Conservation (phyloP, 768 basidiomycete genomes). For the Obba rivulosa region DNA sequence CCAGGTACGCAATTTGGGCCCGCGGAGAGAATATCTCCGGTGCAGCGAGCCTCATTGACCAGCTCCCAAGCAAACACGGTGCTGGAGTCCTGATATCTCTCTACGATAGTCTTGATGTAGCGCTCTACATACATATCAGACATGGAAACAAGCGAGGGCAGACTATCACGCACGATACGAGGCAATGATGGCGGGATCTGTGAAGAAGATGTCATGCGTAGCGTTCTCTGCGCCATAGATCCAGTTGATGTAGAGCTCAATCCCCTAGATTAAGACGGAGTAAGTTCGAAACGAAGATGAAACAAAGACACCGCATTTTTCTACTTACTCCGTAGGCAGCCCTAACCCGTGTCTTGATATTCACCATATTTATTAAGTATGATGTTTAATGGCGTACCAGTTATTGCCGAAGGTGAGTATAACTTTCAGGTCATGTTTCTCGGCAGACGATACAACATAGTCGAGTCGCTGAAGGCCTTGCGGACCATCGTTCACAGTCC, state of each 20-base stretch:
- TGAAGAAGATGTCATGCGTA: constrained; percentile 28
- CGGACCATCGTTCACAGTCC: constrained; percentile 45
- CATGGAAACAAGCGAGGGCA: neutral
- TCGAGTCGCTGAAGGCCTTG: constrained; percentile 52
- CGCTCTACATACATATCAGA: constrained; percentile 13
- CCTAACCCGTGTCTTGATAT: constrained; percentile 34
- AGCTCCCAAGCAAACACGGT: constrained; percentile 32
- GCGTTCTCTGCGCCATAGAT: constrained; percentile 14
- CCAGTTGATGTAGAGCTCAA: constrained; percentile 27
- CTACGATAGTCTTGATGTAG: constrained; percentile 26
- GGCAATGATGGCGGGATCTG: constrained; percentile 20
- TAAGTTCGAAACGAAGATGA: neutral
- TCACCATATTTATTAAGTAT: neutral
- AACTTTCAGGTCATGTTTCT: constrained; percentile 44
- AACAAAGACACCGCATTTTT: neutral
- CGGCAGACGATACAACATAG: constrained; percentile 43
- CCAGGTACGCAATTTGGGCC: constrained; percentile 45
- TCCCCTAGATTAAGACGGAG: constrained; percentile 22
- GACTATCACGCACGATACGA: constrained; percentile 21
- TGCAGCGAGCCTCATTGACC: constrained; percentile 53
- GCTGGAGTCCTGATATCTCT: constrained; percentile 24
- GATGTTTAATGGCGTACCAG: constrained; percentile 39
- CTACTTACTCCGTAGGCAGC: constrained; percentile 47
- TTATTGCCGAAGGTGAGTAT: constrained; percentile 54
- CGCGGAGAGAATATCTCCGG: constrained; percentile 42